These are phyloP conservation scores for Mycena kentingensis DNA, from an alignment of 768 basidiomycete genomes.

Conservation along the genomic window DNA sequence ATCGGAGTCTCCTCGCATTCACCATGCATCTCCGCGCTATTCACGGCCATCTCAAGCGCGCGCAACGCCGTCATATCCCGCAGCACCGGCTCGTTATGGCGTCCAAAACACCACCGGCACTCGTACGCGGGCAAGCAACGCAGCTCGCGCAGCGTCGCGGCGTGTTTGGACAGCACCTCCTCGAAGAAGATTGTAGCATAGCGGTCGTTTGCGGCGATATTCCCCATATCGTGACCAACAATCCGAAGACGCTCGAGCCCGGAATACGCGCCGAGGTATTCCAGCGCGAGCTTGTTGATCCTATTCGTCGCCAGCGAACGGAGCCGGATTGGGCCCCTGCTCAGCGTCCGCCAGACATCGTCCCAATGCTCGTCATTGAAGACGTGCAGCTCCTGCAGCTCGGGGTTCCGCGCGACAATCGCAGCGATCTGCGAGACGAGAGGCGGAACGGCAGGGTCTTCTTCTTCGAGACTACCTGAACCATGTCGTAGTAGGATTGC, in stretches of 20 bases:
- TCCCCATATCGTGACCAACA: background rate
- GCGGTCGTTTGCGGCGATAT: background rate
- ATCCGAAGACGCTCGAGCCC: background rate
- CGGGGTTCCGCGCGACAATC: background rate
- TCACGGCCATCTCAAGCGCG: background rate
- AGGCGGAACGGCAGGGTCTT: background rate
- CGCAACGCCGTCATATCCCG: background rate
- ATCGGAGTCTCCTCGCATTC: background rate
- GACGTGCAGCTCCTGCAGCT: background rate
- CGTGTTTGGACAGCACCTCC: background rate
- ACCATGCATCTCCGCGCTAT: background rate
- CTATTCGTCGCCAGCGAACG: background rate
- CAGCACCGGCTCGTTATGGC: background rate
- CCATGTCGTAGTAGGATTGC: background rate
- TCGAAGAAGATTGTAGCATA: background rate
- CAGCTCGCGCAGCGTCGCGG: background rate
- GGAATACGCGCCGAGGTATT: background rate
- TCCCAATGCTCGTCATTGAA: background rate
- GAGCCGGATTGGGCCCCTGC: background rate
- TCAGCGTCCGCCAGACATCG: background rate
- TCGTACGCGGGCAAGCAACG: background rate
- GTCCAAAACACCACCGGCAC: background rate
- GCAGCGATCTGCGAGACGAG: background rate
- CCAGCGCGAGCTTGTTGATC: background rate
- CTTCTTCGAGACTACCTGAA: too few relatives aligned